Base-by-base conservation (phyloP, 73 alveolate species). In the Diophrys appendiculata region DNA sequence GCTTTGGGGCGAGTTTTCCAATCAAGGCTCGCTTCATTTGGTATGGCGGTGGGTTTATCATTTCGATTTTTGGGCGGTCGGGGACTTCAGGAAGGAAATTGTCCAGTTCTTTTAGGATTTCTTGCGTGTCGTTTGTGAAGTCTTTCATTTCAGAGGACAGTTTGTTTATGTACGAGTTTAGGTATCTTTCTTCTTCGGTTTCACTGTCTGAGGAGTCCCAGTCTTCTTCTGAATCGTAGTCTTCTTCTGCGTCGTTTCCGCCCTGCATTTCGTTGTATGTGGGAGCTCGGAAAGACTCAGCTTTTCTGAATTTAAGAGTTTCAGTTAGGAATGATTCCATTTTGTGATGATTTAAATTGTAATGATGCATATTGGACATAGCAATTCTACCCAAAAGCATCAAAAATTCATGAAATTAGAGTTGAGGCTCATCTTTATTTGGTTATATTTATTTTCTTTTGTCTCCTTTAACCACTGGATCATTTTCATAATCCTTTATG, bases 21-120 rank as follows among this genome's bases (percentile, higher is more conserved):
- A 88, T 80, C 35, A 77, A 80, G 0, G 71, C 33, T 52, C 95
- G 52, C 11, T 88, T 96, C 65, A 83, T 79, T 32, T 81, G 55
- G 80, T 86, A 93, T 25, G 97, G 97, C 1, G 92, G 92, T 25
- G 97, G 97, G 91, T 91, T 94, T 26, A 84, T 82, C 52, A 80
- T 80, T 68, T 91, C 96, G 18, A 83, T 82, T 70, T 67, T 54
- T 11, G 97, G 97, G 29, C 73, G 52, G 23, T 80, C 80, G 31
- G 98, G 98, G 52, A 94, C 78, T 26, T 68, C 83, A 13, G 98
- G 98, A 23, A 94, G 80, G 54, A 75, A 73, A 2, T 77, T 83
- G 32, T 89, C 96, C 2, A 79, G 83, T 52, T 78, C 90, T 26
- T 73, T 27, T 23, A 80, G 82, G 26, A 84, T 76, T 22, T 86